phyloP scores from a whole-genome alignment of 2,329 filamentous ascomycete genomes.

The Xylariaceae sp. region DNA sequence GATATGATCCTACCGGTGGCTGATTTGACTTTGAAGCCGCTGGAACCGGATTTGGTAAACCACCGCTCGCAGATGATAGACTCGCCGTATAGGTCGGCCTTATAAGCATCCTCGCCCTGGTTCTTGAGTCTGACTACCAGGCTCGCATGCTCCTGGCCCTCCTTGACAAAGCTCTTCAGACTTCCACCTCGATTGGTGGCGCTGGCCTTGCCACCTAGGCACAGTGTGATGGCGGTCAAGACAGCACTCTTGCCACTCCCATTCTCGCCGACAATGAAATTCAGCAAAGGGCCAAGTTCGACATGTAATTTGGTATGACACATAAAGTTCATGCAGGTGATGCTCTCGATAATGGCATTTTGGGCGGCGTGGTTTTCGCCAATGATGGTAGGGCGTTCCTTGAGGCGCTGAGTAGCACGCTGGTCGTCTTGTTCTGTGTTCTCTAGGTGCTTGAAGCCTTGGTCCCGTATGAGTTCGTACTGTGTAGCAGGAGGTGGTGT shows the following conservation, averaged over 20 bases:
- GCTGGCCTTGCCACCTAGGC: conserved; percentile 92
- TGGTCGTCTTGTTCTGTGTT: conserved; percentile 66
- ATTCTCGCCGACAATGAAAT: conserved; percentile 98
- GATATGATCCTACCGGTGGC: conserved; percentile 74
- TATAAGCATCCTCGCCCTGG: conserved; percentile 81
- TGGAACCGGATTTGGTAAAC: conserved; percentile 76
- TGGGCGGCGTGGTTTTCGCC: conserved; percentile 79
- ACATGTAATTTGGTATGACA: conserved; percentile 85
- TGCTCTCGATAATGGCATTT: conserved; percentile 85
- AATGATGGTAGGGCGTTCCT: conserved; percentile 54
- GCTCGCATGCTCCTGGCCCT: conserved; percentile 77
- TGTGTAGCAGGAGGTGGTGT: conserved; percentile 59
- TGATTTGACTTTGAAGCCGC: conserved; percentile 87
- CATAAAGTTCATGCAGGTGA: conserved; percentile 95
- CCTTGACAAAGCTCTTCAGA: conserved; percentile 89
- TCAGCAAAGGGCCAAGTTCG: conserved; percentile 90
- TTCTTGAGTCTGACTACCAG: conserved; percentile 92
- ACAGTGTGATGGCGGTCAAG: conserved; percentile 89
- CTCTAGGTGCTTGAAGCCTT: conserved; percentile 63
- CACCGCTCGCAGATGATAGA: conserved; percentile 90
- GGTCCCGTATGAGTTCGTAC: conserved; percentile 67
- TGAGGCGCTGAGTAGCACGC: conserved; percentile 69
- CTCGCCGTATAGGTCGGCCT: conserved; percentile 80
- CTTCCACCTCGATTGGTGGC: conserved; percentile 91
- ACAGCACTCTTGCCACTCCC: conserved; percentile 98